Conservation (phyloP, 805 yeast species). For the Yamadazyma nakazawae region DNA sequence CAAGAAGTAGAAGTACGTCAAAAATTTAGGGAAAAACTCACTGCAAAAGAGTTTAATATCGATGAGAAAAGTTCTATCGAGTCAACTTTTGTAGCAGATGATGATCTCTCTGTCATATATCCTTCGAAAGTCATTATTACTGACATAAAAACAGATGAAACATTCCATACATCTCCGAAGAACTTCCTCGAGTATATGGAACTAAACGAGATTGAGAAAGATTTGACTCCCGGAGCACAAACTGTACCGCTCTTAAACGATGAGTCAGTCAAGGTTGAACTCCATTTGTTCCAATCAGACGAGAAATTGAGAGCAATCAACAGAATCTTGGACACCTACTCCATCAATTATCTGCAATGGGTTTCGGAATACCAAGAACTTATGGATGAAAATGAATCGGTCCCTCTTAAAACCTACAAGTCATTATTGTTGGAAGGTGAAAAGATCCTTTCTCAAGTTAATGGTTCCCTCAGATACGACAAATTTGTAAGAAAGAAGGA, state of each 20-base stretch:
- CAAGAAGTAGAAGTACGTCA: conserved; percentile 45
- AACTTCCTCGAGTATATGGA: conserved; percentile 25
- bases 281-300: conserved; percentile 51
- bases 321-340: conserved; percentile 16
- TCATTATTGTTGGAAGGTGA: conserved; percentile 54
- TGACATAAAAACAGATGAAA: conserved; percentile 25
- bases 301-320: conserved; percentile 43
- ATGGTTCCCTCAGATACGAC: neutral
- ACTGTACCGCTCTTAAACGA: neutral
- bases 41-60: conserved; percentile 25
- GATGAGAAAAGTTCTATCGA: conserved; percentile 30
- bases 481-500: neutral
- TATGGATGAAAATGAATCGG: conserved; percentile 39
- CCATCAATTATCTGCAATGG: conserved; percentile 46
- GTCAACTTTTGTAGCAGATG: conserved; percentile 50
- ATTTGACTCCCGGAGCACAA: conserved; percentile 3
- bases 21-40: conserved; percentile 20
- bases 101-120: conserved; percentile 45
- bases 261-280: conserved; percentile 27
- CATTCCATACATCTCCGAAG: conserved; percentile 29
- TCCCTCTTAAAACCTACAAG: conserved; percentile 46
- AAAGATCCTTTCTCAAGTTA: conserved; percentile 24
- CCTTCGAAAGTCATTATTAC: conserved; percentile 52
- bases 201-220: conserved; percentile 4
- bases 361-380: conserved; percentile 38